A percentile compares a stretch with the other conserved stretches of the same genome.
Conservation (phyloP, 2,329 filamentous ascomycete genomes). For the Aspergillus ibericus region DNA sequence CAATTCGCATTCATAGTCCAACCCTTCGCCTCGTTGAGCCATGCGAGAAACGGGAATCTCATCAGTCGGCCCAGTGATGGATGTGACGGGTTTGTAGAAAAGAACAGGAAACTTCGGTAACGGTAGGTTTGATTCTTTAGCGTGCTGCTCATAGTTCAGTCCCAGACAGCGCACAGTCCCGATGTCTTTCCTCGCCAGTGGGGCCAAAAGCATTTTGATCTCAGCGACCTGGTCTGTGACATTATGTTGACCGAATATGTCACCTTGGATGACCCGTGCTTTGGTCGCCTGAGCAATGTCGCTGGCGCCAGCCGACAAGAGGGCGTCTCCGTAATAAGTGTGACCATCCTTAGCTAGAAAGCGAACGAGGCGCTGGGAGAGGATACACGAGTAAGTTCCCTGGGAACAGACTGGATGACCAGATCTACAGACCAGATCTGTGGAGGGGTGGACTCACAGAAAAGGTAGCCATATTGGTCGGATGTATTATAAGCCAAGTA, state of each 20-base stretch:
- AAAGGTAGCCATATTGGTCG: not conserved
- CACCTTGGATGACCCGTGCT: constrained; percentile 63
- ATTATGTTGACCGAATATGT: constrained; percentile 64
- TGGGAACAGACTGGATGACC: not conserved
- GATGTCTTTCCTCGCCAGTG: constrained; percentile 63
- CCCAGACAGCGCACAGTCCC: constrained; percentile 68
- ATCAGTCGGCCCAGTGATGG: constrained; percentile 64
- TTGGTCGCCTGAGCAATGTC: constrained; percentile 62
- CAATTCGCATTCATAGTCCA: constrained; percentile 81
- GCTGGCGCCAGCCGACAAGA: constrained; percentile 60
- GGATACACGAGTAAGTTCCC: not conserved
- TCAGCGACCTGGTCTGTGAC: constrained; percentile 63
- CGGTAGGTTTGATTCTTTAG: constrained; percentile 67
- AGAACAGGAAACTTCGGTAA: constrained; percentile 70
- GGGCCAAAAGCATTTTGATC: constrained; percentile 58
- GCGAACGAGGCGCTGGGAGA: constrained; percentile 64
- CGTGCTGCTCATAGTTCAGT: constrained; percentile 71
- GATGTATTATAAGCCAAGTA: not conserved
- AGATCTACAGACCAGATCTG: too few species aligned
- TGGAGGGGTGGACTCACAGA: not conserved
- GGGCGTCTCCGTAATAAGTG: constrained; percentile 72
- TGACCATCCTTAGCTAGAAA: constrained; percentile 71
- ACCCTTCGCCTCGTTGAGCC: constrained; percentile 64
- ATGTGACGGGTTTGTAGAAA: constrained; percentile 71
- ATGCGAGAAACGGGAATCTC: constrained; percentile 65